Evolutionary conservation across 345 rosid genomes (phyloP), one percentile per base, ranked within the genome.

Genomic region (Citrus mangshanensis): DNA sequence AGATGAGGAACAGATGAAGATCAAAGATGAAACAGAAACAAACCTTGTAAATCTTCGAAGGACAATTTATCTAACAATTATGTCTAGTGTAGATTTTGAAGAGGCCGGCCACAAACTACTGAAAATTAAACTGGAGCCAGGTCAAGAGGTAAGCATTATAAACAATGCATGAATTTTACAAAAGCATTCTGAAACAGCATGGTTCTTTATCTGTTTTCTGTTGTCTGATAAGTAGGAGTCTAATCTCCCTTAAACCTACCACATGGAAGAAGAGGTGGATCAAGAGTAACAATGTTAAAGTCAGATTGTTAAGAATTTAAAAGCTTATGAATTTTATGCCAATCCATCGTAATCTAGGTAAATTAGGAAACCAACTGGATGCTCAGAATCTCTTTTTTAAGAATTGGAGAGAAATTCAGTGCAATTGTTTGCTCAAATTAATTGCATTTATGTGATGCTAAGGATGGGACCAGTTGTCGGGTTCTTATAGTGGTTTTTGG

Each of bases 11-110:
- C 78, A 82, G 75, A 94, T 91, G 97, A 77, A 87, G 83, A 96
- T 96, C 80, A 88, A 73, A 73, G 99, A 96, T 70, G 97, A 96
- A 83, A 96, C 98, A 14, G 99, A 94, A 89, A 94, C 98, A n/a
- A 93, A 96, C 81, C 98, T 96, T 83, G 82, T 96, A 68, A 96
- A 94, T 79, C 95, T 96, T 40, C 89, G 99, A 70, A 94, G 99
- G 85, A 96, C 99, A 81, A 96, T 96, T 73, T 96, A 96, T 80
- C 84, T 94, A 38, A 94, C 98, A 34, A 96, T 96, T 34, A 96
- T 96, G 99, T 96, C 99, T 60, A 96, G 99, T 78, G 99, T 93
- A 67, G 98, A 94, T 81, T 96, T 94, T 80, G 98, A 96, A 88
- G 98, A 94, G 86, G 99, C 98, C 64, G 98, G 98, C 76, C 99